Conservation (phyloP, 805 yeast species). For the Yamadazyma tumulicola region DNA sequence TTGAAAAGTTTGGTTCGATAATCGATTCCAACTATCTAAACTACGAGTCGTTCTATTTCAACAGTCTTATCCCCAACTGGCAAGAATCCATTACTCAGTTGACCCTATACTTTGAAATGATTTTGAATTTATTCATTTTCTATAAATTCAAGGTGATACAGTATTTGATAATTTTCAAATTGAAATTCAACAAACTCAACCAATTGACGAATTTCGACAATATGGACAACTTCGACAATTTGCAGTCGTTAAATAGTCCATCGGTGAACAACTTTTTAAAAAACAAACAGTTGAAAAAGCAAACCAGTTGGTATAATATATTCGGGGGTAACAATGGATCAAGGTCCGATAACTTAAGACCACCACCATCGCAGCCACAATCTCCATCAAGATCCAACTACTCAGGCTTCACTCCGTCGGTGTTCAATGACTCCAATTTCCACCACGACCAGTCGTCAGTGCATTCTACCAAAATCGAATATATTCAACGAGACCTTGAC, state of each 20-base stretch:
- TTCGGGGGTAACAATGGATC: slow-evolving; percentile 28
- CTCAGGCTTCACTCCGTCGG: neutral
- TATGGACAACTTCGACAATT: slow-evolving; percentile 19
- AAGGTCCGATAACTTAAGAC: neutral
- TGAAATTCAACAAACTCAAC: slow-evolving; percentile 36
- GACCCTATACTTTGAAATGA: slow-evolving; percentile 40
- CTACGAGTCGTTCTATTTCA: slow-evolving; percentile 41
- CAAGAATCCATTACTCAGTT: slow-evolving; percentile 51
- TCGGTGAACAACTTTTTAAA: slow-evolving; percentile 33
- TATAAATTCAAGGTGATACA: slow-evolving; percentile 53
- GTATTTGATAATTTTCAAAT: slow-evolving; percentile 37
- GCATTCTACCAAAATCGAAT: slow-evolving; percentile 20
- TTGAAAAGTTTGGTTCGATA: slow-evolving; percentile 53
- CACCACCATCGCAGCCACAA: neutral
- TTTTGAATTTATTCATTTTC: slow-evolving; percentile 44
- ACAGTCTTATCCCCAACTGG: slow-evolving; percentile 38
- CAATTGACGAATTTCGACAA: slow-evolving; percentile 29
- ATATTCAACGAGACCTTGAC: slow-evolving; percentile 37
- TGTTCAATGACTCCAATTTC: neutral
- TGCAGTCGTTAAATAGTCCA: slow-evolving; percentile 38
- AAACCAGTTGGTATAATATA: slow-evolving; percentile 41
- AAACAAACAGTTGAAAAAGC: slow-evolving; percentile 23
- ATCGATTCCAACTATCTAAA: slow-evolving; percentile 50
- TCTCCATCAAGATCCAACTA: neutral
- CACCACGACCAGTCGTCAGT: neutral